A percentile compares a stretch with the other conserved stretches of the same genome.
phyloP scores from a whole-genome alignment of 345 rosid species.

The Aethionema arabicum region DNA sequence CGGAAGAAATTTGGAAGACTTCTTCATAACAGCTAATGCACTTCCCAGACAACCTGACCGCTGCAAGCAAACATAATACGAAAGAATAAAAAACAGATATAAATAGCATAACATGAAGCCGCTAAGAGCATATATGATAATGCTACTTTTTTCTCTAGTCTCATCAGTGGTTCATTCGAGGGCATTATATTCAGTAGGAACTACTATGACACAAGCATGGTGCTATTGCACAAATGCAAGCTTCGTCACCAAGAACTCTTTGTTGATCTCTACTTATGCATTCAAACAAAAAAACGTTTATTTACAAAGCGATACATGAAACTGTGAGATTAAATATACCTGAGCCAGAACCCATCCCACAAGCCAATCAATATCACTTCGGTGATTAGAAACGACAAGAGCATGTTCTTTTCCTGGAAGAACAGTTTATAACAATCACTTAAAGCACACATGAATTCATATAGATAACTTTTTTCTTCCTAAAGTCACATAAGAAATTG shows the following conservation, averaged over 20 bases:
- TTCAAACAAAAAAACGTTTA: not conserved
- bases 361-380: conserved; percentile 94
- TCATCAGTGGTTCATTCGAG: conserved; percentile 9
- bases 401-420: conserved; percentile 87
- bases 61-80: conserved; percentile 45
- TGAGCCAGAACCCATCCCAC: conserved; percentile 95
- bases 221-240: not conserved
- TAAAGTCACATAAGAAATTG: conserved; percentile 9
- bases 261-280: conserved; percentile 9
- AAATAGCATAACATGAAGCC: conserved; percentile 20
- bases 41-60: conserved; percentile 95
- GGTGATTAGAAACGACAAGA: conserved; percentile 78
- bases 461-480: not conserved
- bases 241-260: conserved; percentile 16
- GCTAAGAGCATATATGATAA: conserved; percentile 1
- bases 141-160: conserved; percentile 15
- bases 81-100: conserved; percentile 29
- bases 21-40: conserved; percentile 92
- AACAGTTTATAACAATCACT: conserved; percentile 17
- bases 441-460: not conserved
- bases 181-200: conserved; percentile 16
- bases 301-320: conserved; percentile 11
- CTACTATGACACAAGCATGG: conserved; percentile 1
- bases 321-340: conserved; percentile 42
- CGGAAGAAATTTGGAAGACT: conserved; percentile 85